phyloP scores from a whole-genome alignment of 2,329 filamentous ascomycete species.

The Xylaria sp. region DNA sequence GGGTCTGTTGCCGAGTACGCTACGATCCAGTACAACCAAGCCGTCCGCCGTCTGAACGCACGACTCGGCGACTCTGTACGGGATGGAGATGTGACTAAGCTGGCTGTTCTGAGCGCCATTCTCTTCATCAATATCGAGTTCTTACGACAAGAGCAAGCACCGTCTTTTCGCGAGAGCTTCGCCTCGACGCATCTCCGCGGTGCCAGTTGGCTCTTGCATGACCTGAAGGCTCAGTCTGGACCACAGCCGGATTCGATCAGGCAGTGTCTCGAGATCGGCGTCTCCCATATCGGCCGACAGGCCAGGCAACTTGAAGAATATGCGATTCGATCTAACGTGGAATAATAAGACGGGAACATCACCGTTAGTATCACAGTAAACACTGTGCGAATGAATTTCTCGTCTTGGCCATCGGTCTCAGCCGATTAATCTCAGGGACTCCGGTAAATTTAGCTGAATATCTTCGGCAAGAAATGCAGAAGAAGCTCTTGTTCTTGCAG shows the following conservation, averaged over 20 bases:
- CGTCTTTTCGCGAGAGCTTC: neutral
- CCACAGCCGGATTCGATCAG: neutral
- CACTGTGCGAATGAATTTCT: too few relatives aligned
- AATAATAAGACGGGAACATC: neutral
- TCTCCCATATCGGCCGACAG: conserved; percentile 1
- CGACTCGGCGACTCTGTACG: neutral
- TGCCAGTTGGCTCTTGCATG: conserved; percentile 3
- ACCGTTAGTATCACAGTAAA: too few relatives aligned
- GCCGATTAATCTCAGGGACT: too few relatives aligned
- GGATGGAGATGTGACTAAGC: conserved; percentile 6
- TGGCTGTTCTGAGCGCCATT: conserved; percentile 14
- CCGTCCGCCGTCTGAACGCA: conserved; percentile 16
- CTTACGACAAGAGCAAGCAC: neutral
- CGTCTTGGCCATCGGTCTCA: too few relatives aligned
- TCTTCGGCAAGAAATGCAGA: too few relatives aligned
- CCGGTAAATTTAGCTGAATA: too few relatives aligned
- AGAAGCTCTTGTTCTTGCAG: too few relatives aligned
- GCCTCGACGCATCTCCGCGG: conserved; percentile 4
- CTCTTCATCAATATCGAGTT: conserved; percentile 21
- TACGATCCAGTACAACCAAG: conserved; percentile 15
- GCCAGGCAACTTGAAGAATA: neutral
- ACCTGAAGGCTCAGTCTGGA: neutral
- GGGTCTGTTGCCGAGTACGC: conserved; percentile 8
- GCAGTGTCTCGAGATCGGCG: conserved; percentile 11
- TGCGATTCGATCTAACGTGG: neutral